Evolutionary conservation across 805 yeast species (phyloP), one percentile per base, ranked within the genome.

Genomic region (Kregervanrija pseudodelftensis): DNA sequence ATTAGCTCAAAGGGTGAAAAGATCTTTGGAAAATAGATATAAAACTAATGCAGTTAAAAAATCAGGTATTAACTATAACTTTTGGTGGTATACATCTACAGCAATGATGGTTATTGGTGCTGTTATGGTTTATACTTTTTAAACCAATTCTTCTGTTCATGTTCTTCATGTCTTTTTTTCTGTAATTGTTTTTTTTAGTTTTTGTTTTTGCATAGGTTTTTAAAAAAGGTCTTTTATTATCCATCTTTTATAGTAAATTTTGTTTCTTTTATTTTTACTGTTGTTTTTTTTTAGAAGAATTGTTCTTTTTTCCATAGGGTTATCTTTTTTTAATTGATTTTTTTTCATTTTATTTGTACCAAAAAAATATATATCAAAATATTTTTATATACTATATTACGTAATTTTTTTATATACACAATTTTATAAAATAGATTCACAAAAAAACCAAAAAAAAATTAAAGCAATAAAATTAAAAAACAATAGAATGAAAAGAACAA

Each of bases 11-110:
- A 69, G 76, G 45, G 77, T 87, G 40, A 80, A 79, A 62, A 76
- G 96, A 61, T 70, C 85, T 8, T 70, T 89, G 55, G 95, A 86
- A 58, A 90, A 89, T 69, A 79, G 79, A 64, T 78, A 76, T 56
- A 79, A 80, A 63, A 88, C 96, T 2, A 82, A 74, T 46, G 96
- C 96, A 1, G 73, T 76, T 14, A 71, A 67, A 52, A 62, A 53
- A 38, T 45, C 58, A 9, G 47, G 51, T 4, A 50, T 63, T 17
- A 72, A 77, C 49, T 70, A 66, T 50, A 77, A 77, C 46, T 56
- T 62, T 35, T 69, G 74, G 68, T 79, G 84, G 84, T 80, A 79
- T 73, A 46, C 64, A 13, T 71, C 79, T 4, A 69, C 72, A n/a
- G 76, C 67, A 0, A 56, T 66, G 46, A 55, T 64, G 46, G 53